Evolutionary conservation across 257 asterid species (phyloP).

Genomic region (Primulina huaijiensis): DNA sequence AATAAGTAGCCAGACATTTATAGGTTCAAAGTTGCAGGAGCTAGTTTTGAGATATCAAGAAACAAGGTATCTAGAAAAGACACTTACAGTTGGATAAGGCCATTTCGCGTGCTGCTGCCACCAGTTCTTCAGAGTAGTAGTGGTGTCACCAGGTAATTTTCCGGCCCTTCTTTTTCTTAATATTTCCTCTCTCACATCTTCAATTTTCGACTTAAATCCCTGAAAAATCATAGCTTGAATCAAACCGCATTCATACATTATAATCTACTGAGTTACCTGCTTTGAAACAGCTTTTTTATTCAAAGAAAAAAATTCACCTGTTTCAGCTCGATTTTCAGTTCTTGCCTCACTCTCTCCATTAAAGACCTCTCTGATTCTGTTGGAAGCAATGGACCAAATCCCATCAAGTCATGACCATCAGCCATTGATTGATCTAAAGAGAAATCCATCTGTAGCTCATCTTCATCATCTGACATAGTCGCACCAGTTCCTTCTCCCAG

Average conservation of each 20-base stretch:
- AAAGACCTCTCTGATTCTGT: conserved; percentile 91
- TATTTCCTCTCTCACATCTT: conserved; percentile 94
- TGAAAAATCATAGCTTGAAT: conserved; percentile 25
- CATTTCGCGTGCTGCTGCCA: conserved; percentile 98
- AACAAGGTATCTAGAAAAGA: background rate
- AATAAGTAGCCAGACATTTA: too few relatives aligned
- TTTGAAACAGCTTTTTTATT: background rate
- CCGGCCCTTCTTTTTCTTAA: conserved; percentile 93
- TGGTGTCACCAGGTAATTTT: conserved; percentile 90
- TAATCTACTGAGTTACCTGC: background rate
- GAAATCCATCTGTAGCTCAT: conserved; percentile 70
- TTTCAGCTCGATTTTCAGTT: conserved; percentile 84
- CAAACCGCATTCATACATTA: background rate
- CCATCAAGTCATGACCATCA: conserved; percentile 75
- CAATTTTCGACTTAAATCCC: conserved; percentile 95
- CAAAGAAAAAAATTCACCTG: conserved; percentile 47
- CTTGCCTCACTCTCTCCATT: conserved; percentile 97
- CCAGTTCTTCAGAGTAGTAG: conserved; percentile 83
- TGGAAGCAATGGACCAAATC: conserved; percentile 90
- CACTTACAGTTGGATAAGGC: conserved; percentile 95
- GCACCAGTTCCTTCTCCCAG: conserved; percentile 87
- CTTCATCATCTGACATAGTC: conserved; percentile 96
- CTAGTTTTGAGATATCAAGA: background rate
- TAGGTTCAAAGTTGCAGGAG: too few relatives aligned
- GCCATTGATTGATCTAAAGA: conserved; percentile 67